Conservation (phyloP, 2,329 filamentous ascomycete species). For the Diplodia scrobiculata region DNA sequence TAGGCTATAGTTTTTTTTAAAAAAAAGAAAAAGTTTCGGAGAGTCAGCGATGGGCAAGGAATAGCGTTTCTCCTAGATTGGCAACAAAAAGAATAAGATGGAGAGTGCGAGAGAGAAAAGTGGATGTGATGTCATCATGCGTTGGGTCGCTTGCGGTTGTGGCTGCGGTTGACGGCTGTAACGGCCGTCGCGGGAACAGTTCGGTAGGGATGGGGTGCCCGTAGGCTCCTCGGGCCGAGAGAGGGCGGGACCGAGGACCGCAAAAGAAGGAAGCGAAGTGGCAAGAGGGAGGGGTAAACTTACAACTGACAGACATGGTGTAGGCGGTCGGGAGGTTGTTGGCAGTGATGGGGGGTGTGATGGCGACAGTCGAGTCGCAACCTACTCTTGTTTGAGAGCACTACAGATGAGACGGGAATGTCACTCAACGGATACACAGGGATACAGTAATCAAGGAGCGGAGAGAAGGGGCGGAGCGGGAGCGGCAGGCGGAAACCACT, state of each 20-base stretch:
- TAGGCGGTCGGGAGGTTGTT: background rate
- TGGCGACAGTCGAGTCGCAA: background rate
- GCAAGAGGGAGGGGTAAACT: background rate
- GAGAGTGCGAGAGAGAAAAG: too few relatives aligned
- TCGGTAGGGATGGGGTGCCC: too few relatives aligned
- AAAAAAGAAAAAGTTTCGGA: background rate
- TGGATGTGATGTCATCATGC: too few relatives aligned
- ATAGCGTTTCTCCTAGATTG: too few relatives aligned
- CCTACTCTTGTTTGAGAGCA: background rate
- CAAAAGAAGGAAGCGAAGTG: too few relatives aligned
- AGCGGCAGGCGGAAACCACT: background rate
- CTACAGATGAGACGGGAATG: too few relatives aligned
- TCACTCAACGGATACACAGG: background rate
- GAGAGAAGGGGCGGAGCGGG: constrained; percentile 25
- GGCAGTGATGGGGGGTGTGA: background rate
- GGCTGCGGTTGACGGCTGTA: too few relatives aligned
- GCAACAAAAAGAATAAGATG: background rate
- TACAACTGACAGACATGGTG: background rate
- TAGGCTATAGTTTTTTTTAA: background rate
- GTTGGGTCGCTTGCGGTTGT: too few relatives aligned
- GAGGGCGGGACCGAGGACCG: too few relatives aligned
- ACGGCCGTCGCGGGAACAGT: too few relatives aligned
- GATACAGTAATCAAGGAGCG: background rate
- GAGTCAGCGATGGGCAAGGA: background rate
- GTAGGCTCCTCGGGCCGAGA: too few relatives aligned